Evolutionary conservation across 228 moss, liverwort and hornwort genomes (phyloP).

Genomic region (Sphagnum fallax): DNA sequence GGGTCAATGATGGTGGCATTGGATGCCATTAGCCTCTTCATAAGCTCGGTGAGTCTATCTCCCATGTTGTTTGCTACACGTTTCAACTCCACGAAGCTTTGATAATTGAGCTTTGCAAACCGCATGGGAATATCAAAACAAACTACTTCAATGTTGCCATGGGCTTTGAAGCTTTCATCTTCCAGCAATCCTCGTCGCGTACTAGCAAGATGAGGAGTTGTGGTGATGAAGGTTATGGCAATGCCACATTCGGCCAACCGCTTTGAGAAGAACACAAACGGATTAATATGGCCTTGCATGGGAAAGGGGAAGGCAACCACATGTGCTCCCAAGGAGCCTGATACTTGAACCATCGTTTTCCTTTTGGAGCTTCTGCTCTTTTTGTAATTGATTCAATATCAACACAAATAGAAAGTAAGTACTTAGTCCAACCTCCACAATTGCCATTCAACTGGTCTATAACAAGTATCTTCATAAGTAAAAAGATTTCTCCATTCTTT

Average conservation of each 20-base stretch:
- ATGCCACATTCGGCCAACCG: conserved; percentile 28
- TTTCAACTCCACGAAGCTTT: background rate
- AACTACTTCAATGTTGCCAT: conserved; percentile 20
- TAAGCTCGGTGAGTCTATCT: background rate
- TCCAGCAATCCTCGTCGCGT: conserved; percentile 8
- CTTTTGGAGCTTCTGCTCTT: too few relatives aligned
- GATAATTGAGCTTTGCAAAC: background rate
- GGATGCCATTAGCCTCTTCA: background rate
- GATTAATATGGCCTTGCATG: conserved; percentile 27
- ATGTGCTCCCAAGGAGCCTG: conserved; percentile 15
- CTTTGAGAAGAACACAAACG: conserved; percentile 17
- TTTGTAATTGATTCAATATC: too few relatives aligned
- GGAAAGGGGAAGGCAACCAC: conserved; percentile 37
- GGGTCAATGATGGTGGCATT: background rate
- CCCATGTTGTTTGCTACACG: background rate
- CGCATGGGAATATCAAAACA: conserved; percentile 11
- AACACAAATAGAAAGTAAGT: too few relatives aligned
- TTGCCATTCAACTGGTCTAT: too few relatives aligned
- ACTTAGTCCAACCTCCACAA: too few relatives aligned
- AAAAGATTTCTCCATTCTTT: too few relatives aligned
- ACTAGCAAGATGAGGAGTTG: conserved; percentile 4
- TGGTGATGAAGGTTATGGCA: conserved; percentile 32
- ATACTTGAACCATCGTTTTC: too few relatives aligned
- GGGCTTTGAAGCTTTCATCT: conserved; percentile 22
- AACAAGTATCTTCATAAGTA: too few relatives aligned